These are phyloP conservation scores for Candida awuae DNA, from an alignment of 805 yeast species.

Conservation along the genomic window DNA sequence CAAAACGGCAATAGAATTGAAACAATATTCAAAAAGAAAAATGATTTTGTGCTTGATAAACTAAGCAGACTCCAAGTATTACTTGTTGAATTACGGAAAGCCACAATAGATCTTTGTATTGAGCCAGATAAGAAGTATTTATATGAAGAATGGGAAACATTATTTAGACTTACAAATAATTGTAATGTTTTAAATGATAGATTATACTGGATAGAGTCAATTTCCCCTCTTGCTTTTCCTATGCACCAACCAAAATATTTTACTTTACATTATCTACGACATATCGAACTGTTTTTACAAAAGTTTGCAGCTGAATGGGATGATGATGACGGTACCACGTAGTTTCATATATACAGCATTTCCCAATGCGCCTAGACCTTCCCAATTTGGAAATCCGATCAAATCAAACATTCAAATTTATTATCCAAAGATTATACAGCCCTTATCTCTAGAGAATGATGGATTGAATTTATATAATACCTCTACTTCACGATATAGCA, in stretches of 20 bases:
- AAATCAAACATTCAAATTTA: too few relatives aligned
- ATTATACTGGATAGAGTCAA: slow-evolving; percentile 56
- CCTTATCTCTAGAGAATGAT: too few relatives aligned
- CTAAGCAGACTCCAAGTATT: slow-evolving; percentile 23
- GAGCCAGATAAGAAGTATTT: slow-evolving; percentile 36
- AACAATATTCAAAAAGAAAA: slow-evolving; percentile 21
- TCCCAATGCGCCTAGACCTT: background rate
- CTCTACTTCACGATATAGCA: too few relatives aligned
- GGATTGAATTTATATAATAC: too few relatives aligned
- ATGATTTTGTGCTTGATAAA: slow-evolving; percentile 19
- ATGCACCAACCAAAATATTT: slow-evolving; percentile 62
- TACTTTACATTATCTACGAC: slow-evolving; percentile 21
- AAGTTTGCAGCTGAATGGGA: slow-evolving; percentile 22
- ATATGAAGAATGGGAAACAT: slow-evolving; percentile 45
- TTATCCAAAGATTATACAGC: too few relatives aligned
- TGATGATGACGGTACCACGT: slow-evolving; percentile 3
- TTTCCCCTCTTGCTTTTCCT: slow-evolving; percentile 64
- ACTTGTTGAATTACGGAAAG: slow-evolving; percentile 25
- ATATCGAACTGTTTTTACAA: slow-evolving; percentile 21
- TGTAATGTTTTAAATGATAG: slow-evolving; percentile 17
- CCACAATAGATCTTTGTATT: slow-evolving; percentile 30
- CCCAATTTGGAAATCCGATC: background rate
- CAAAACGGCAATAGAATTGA: slow-evolving; percentile 8
- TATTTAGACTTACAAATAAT: slow-evolving; percentile 28
- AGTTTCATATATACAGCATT: background rate